These are phyloP conservation scores for Tremella yokohamensis DNA, from an alignment of 768 basidiomycete species.

Conservation along the genomic window DNA sequence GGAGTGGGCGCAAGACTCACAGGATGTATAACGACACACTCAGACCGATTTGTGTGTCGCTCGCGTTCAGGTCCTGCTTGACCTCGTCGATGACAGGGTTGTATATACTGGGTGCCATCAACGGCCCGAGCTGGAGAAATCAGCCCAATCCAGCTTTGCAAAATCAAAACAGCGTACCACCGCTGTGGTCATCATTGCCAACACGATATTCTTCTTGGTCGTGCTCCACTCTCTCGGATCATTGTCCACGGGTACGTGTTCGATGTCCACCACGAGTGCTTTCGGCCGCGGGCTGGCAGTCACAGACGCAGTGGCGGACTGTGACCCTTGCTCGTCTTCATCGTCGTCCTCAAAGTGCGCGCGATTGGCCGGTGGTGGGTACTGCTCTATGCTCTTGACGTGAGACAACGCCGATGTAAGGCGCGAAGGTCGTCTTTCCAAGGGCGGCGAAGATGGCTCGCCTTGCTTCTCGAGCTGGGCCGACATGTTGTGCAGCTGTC, in stretches of 20 bases:
- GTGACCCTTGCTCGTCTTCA: not conserved
- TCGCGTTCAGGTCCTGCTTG: slow-evolving; percentile 41
- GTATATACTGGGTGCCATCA: slow-evolving; percentile 49
- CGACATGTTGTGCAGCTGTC: too few species aligned
- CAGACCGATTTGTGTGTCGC: slow-evolving; percentile 46
- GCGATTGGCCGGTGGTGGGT: not conserved
- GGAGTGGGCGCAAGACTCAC: slow-evolving; percentile 21
- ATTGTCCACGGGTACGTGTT: slow-evolving; percentile 52
- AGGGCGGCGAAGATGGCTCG: not conserved
- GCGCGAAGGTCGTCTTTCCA: slow-evolving; percentile 1
- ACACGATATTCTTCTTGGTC: slow-evolving; percentile 44
- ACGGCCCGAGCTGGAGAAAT: slow-evolving; percentile 42
- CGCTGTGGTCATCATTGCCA: slow-evolving; percentile 32
- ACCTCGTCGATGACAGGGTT: slow-evolving; percentile 52
- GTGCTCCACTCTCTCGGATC: slow-evolving; percentile 51
- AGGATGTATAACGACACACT: slow-evolving; percentile 50
- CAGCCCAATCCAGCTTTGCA: slow-evolving; percentile 7
- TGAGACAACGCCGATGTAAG: not conserved
- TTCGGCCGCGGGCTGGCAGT: not conserved
- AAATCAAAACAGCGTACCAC: slow-evolving; percentile 20
- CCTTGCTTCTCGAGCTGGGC: too few species aligned
- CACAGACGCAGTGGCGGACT: not conserved
- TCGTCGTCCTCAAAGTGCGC: not conserved
- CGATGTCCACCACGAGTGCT: slow-evolving; percentile 44
- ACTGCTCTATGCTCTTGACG: not conserved